Percentiles rank a stretch among this genome's conserved stretches.
These are phyloP conservation scores for Boletus reticulatus DNA, from an alignment of 768 basidiomycete genomes.

Conservation along the genomic window DNA sequence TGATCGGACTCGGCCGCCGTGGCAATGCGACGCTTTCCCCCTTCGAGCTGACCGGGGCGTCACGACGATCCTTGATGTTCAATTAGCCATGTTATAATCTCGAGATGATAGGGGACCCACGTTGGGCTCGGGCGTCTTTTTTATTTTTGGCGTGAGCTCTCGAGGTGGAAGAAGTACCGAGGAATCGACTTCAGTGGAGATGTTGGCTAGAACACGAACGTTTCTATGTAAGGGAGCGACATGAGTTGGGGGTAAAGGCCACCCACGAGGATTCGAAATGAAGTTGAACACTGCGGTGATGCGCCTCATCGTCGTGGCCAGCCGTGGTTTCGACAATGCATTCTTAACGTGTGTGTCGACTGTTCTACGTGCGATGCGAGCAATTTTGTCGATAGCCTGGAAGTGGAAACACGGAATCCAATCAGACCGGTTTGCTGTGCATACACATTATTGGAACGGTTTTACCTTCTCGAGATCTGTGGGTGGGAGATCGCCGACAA, in stretches of 20 bases:
- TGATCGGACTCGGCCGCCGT: slow-evolving; percentile 11
- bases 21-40: neutral
- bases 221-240: slow-evolving; percentile 11
- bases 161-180: slow-evolving; percentile 39
- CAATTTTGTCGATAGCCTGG: slow-evolving; percentile 69
- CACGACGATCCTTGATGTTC: slow-evolving; percentile 14
- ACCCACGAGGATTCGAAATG: slow-evolving; percentile 62
- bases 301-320: slow-evolving; percentile 64
- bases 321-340: slow-evolving; percentile 64
- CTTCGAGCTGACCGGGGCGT: slow-evolving; percentile 1
- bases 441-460: neutral
- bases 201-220: slow-evolving; percentile 42
- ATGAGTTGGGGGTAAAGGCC: slow-evolving; percentile 5
- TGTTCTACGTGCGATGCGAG: slow-evolving; percentile 64
- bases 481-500: slow-evolving; percentile 53
- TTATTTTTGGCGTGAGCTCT: slow-evolving; percentile 17
- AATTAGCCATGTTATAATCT: slow-evolving; percentile 8
- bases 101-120: slow-evolving; percentile 17
- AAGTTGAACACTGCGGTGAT: slow-evolving; percentile 74
- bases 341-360: slow-evolving; percentile 72
- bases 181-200: slow-evolving; percentile 44
- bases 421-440: slow-evolving; percentile 5
- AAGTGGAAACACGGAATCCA: neutral
- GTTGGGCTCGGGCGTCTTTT: slow-evolving; percentile 9
- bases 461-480: slow-evolving; percentile 65